phyloP scores from a whole-genome alignment of 495 filamentous ascomycete species.

The Aspergillus cristatus region DNA sequence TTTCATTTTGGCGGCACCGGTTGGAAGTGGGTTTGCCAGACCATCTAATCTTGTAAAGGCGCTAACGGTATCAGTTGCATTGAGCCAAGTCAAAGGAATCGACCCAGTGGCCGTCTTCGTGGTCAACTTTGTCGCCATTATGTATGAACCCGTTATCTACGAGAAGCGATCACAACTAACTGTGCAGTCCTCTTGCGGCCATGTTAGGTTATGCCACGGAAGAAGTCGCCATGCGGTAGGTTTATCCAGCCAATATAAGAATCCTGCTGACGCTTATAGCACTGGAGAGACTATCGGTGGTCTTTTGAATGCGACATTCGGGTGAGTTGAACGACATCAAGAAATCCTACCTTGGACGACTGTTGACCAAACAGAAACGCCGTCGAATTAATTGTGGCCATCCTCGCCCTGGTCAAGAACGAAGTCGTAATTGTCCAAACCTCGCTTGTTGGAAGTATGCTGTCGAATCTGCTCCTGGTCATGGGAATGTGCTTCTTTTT shows the following conservation, averaged over 20 bases:
- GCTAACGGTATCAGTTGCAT: slow-evolving; percentile 40
- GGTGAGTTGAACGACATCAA: slow-evolving; percentile 46
- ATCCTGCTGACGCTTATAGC: slow-evolving; percentile 10
- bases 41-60: neutral
- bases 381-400: slow-evolving; percentile 83
- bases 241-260: neutral
- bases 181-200: slow-evolving; percentile 39
- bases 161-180: neutral
- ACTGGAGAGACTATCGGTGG: slow-evolving; percentile 78
- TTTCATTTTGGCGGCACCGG: slow-evolving; percentile 67
- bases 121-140: slow-evolving; percentile 82
- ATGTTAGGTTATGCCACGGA: slow-evolving; percentile 49
- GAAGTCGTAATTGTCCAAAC: slow-evolving; percentile 87
- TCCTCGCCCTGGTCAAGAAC: slow-evolving; percentile 64
- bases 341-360: too few species aligned
- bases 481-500: slow-evolving; percentile 92
- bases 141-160: slow-evolving; percentile 27
- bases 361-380: slow-evolving; percentile 46
- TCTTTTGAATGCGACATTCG: slow-evolving; percentile 80
- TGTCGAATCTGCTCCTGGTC: slow-evolving; percentile 87
- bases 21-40: slow-evolving; percentile 43
- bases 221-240: slow-evolving; percentile 42
- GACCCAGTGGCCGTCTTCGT: slow-evolving; percentile 60
- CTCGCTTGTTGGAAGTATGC: slow-evolving; percentile 80
- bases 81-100: slow-evolving; percentile 49